A percentile compares a stretch with the other conserved stretches of the same genome.
Evolutionary conservation across 768 basidiomycete genomes (phyloP).

Genomic region (Termitomyces sp.): DNA sequence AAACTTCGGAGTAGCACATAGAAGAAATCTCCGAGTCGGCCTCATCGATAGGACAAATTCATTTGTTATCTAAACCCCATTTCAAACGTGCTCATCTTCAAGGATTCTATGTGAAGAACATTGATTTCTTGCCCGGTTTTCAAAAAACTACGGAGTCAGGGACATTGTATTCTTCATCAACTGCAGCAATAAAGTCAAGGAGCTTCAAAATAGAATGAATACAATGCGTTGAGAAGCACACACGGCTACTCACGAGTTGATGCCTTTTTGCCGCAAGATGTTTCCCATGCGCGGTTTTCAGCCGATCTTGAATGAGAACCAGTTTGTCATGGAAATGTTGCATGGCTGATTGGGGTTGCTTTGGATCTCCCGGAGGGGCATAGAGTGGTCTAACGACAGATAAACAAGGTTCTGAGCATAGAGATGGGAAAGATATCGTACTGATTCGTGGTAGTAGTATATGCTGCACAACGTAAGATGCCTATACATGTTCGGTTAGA

Average conservation of each 20-base stretch:
- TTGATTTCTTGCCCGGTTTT: not conserved
- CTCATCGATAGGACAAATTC: not conserved
- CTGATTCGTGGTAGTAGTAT: conserved; percentile 51
- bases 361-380: conserved; percentile 45
- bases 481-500: conserved; percentile 30
- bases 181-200: conserved; percentile 12
- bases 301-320: conserved; percentile 62
- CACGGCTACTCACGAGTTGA: conserved; percentile 44
- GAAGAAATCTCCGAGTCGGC: not conserved
- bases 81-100: conserved; percentile 1
- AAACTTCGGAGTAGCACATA: not conserved
- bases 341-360: conserved; percentile 50
- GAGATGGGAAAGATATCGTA: conserved; percentile 17
- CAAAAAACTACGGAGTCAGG: not conserved
- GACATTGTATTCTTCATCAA: conserved; percentile 13
- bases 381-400: conserved; percentile 34
- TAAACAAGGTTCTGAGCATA: not conserved
- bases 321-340: conserved; percentile 88
- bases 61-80: not conserved
- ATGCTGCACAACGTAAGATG: conserved; percentile 69
- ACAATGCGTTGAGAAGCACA: not conserved
- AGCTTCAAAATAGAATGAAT: conserved; percentile 7
- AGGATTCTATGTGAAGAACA: conserved; percentile 1
- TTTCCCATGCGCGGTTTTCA: conserved; percentile 77
- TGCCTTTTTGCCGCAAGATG: conserved; percentile 69